Percentiles rank a stretch among this genome's conserved stretches.
Conservation (phyloP, 148 eudicot species). For the Rhododendron williamsianum region DNA sequence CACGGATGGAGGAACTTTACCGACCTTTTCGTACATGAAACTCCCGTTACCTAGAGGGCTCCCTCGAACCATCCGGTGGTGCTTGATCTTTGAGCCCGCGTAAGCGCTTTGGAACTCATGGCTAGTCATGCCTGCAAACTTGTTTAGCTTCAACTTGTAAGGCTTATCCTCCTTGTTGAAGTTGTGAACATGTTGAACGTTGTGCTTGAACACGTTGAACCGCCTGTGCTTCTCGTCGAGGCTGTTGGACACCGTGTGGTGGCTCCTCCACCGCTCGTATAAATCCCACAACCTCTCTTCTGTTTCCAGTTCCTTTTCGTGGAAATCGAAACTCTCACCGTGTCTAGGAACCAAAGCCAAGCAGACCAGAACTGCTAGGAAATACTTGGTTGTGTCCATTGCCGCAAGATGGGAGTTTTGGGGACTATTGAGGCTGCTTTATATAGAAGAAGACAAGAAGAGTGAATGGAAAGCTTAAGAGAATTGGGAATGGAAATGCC, state of each 20-base stretch:
- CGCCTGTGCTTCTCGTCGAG: conserved; percentile 65
- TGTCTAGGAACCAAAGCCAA: conserved; percentile 41
- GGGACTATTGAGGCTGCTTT: not conserved
- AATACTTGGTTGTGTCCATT: conserved; percentile 42
- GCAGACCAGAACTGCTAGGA: conserved; percentile 31
- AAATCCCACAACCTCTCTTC: conserved; percentile 73
- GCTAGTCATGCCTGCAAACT: conserved; percentile 81
- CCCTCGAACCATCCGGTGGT: conserved; percentile 61
- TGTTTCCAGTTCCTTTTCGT: conserved; percentile 67
- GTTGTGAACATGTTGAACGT: conserved; percentile 54
- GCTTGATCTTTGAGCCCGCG: conserved; percentile 63
- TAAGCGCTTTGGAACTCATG: conserved; percentile 60
- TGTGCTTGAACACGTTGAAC: conserved; percentile 85
- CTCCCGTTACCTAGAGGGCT: conserved; percentile 14
- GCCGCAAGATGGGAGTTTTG: not conserved
- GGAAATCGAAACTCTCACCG: conserved; percentile 53
- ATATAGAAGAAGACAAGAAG: conserved; percentile 26
- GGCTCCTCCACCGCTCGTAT: conserved; percentile 94
- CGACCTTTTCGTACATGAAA: conserved; percentile 60
- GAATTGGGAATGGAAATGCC: conserved; percentile 6
- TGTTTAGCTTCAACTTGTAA: conserved; percentile 78
- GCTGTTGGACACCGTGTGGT: conserved; percentile 74
- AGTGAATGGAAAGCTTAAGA: conserved; percentile 7
- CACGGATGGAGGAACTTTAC: conserved; percentile 47
- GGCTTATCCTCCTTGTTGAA: conserved; percentile 77